Evolutionary conservation across 495 filamentous ascomycete species (phyloP).

Genomic region (Aspergillus mulundensis): DNA sequence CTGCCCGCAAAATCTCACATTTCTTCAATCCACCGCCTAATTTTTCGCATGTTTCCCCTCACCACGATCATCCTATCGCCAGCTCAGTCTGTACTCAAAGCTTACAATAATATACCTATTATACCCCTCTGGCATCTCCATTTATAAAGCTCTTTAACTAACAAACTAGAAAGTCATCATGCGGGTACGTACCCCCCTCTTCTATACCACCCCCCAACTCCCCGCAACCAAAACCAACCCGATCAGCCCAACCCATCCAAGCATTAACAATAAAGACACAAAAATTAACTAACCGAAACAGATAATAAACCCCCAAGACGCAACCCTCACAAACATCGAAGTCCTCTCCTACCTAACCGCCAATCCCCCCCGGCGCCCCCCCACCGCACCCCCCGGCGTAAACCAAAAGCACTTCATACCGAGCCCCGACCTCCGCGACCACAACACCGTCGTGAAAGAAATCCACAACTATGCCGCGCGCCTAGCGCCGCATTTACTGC

Average conservation of each 20-base stretch:
- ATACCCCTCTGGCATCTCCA: no score
- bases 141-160: no score
- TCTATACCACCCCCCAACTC: no score
- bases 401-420: conserved; percentile 40
- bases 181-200: no score
- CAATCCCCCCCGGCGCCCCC: conserved; percentile 42
- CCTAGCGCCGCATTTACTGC: conserved; percentile 36
- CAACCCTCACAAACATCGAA: conserved; percentile 62
- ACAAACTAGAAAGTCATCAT: no score
- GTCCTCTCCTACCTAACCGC: conserved; percentile 54
- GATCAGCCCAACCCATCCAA: neutral
- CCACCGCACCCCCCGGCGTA: conserved; percentile 31
- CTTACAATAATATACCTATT: no score
- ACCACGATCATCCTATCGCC: neutral
- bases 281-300: conserved; percentile 20
- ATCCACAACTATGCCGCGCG: conserved; percentile 44
- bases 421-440: conserved; percentile 42
- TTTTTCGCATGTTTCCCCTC: conserved; percentile 4
- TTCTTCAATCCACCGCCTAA: conserved; percentile 4
- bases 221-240: no score
- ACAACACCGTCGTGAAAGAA: conserved; percentile 51
- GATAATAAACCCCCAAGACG: conserved; percentile 61
- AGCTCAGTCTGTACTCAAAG: neutral
- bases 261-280: conserved; percentile 3
- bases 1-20: conserved; percentile 11